A percentile compares a stretch with the other conserved stretches of the same genome.
These are phyloP conservation scores for Citrullus colocynthis DNA, from an alignment of 306 rosid genomes.

Conservation along the genomic window DNA sequence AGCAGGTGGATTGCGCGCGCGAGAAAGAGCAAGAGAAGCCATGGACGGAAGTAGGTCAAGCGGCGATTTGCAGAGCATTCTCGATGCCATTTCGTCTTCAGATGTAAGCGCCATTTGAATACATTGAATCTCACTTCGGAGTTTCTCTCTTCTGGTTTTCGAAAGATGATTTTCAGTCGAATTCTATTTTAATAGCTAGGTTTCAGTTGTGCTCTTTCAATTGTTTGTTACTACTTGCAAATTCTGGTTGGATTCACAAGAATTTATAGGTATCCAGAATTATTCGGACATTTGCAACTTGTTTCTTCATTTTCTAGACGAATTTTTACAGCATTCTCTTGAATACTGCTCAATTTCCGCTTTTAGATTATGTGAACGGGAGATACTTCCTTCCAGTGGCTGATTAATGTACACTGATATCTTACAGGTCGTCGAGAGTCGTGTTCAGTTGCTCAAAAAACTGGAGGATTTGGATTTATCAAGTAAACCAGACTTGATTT, in stretches of 20 bases:
- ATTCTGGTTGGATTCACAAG: not conserved
- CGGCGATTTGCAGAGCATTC: conserved; percentile 31
- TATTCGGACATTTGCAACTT: not conserved
- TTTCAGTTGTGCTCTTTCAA: not conserved
- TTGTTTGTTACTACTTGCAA: not conserved
- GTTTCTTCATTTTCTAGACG: not conserved
- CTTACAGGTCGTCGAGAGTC: conserved; percentile 55
- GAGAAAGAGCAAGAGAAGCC: not conserved
- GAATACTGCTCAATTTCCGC: not conserved
- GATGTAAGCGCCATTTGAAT: conserved; percentile 36
- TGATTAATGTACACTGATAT: not conserved
- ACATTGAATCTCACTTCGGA: not conserved
- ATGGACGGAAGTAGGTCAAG: conserved; percentile 50
- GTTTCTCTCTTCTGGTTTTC: not conserved
- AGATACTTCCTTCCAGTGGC: not conserved
- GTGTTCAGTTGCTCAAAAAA: conserved; percentile 35
- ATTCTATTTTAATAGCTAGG: not conserved
- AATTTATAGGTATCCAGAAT: not conserved
- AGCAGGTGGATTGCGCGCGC: not conserved
- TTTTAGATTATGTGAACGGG: not conserved
- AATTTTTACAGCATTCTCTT: not conserved
- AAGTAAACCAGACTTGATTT: conserved; percentile 28
- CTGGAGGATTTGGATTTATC: conserved; percentile 36
- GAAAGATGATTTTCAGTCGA: not conserved
- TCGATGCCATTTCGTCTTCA: conserved; percentile 55